These are phyloP conservation scores for Fusarium concolor DNA, from an alignment of 2,329 filamentous ascomycete species.

Conservation along the genomic window DNA sequence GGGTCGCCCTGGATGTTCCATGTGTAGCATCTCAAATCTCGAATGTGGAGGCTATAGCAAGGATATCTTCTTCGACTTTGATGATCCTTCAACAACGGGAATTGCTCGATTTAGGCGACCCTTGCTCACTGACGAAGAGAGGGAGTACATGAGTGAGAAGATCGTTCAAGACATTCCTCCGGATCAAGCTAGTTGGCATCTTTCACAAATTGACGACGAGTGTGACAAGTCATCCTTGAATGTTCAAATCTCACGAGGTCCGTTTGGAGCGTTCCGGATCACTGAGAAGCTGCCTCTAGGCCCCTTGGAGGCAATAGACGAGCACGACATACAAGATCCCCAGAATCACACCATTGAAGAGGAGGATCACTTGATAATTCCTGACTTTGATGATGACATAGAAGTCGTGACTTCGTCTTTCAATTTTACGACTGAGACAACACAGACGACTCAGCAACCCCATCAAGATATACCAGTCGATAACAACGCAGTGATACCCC, in stretches of 20 bases:
- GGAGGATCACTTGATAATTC: rapidly evolving
- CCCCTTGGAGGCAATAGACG: rapidly evolving
- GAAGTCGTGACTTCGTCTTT: background rate
- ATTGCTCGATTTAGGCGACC: constrained; percentile 23
- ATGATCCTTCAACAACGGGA: background rate
- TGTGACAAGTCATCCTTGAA: constrained; percentile 11
- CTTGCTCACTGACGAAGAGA: constrained; percentile 19
- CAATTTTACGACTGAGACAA: background rate
- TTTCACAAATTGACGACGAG: constrained; percentile 29
- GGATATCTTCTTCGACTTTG: constrained; percentile 33
- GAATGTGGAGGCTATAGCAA: constrained; percentile 33
- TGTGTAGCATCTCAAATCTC: constrained; percentile 17
- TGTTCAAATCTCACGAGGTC: constrained; percentile 27
- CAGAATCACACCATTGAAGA: rapidly evolving
- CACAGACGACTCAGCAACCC: background rate
- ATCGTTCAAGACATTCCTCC: constrained; percentile 16
- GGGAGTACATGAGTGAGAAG: constrained; percentile 25
- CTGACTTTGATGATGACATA: background rate
- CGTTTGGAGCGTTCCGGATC: constrained; percentile 28
- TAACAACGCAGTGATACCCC: background rate
- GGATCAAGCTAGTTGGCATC: constrained; percentile 3
- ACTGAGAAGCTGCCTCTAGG: background rate
- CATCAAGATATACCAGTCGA: background rate
- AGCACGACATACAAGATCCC: rapidly evolving
- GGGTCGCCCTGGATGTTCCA: constrained; percentile 20